These are phyloP conservation scores for Cardamine resedifolia DNA, from an alignment of 345 rosid species.

Conservation along the genomic window DNA sequence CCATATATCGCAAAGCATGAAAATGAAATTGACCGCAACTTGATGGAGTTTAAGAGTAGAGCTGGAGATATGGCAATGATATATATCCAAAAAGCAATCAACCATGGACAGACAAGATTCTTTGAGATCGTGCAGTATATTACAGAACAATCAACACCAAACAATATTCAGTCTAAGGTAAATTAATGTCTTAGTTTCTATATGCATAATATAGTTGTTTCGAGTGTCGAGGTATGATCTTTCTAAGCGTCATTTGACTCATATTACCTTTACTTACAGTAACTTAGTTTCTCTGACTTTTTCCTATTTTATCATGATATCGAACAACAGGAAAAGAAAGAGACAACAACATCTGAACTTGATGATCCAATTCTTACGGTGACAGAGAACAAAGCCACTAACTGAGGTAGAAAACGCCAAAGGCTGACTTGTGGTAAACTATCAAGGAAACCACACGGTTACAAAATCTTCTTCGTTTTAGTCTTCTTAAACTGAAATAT, in stretches of 20 bases:
- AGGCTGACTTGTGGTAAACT: constrained; percentile 37
- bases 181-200: background rate
- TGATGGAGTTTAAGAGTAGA: constrained; percentile 50
- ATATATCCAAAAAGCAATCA: constrained; percentile 49
- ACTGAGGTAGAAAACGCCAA: constrained; percentile 22
- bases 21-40: constrained; percentile 52
- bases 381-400: constrained; percentile 42
- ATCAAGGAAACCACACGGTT: constrained; percentile 43
- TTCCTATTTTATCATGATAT: background rate
- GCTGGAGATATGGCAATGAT: constrained; percentile 46
- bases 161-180: constrained; percentile 50
- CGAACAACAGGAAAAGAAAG: constrained; percentile 33
- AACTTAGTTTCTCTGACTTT: too few species aligned
- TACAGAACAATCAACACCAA: constrained; percentile 47
- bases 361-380: constrained; percentile 38
- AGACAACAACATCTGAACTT: constrained; percentile 13
- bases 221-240: background rate
- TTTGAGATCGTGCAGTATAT: constrained; percentile 48
- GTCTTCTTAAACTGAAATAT: background rate
- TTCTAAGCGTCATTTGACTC: background rate
- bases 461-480: background rate
- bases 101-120: constrained; percentile 52
- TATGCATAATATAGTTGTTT: background rate
- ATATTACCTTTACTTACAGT: too few species aligned
- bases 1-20: constrained; percentile 57